Conservation (phyloP, 1,284 basidiomycete genomes). For the Ustilago nuda region DNA sequence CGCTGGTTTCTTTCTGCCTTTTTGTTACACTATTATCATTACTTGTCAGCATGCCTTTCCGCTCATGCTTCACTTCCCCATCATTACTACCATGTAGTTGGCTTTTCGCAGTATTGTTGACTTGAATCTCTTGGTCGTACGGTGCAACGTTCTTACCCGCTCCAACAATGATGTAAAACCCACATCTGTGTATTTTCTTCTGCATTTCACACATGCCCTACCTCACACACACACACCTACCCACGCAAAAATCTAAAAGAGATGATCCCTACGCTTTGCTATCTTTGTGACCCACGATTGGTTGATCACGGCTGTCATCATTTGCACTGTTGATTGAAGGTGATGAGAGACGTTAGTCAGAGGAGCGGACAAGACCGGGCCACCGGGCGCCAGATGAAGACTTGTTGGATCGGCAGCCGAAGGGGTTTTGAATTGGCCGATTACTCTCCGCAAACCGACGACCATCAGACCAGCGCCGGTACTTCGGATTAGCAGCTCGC, state of each 20-base stretch:
- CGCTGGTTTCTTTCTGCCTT: constrained; percentile 19
- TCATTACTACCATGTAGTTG: neutral
- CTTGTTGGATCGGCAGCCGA: no score
- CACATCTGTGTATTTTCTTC: constrained; percentile 41
- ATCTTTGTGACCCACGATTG: neutral
- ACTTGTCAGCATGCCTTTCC: neutral
- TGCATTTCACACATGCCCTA: constrained; percentile 22
- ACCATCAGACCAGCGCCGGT: neutral
- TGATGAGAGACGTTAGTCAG: neutral
- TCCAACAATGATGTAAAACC: constrained; percentile 11
- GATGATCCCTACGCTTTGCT: constrained; percentile 32
- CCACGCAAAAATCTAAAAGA: constrained; percentile 41
- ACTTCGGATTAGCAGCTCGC: neutral
- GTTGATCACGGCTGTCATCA: neutral
- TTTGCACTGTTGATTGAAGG: neutral
- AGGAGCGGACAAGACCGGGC: neutral
- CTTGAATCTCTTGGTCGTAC: constrained; percentile 20
- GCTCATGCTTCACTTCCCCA: neutral
- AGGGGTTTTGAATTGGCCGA: neutral
- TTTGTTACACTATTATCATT: constrained; percentile 8
- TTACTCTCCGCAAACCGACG: neutral
- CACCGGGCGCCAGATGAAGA: no score
- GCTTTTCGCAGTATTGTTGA: constrained; percentile 3
- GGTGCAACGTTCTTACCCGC: neutral
- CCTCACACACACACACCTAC: constrained; percentile 7